Evolutionary conservation across 106 monocot genomes (phyloP).

Genomic region (Acanthochlamys bracteata): DNA sequence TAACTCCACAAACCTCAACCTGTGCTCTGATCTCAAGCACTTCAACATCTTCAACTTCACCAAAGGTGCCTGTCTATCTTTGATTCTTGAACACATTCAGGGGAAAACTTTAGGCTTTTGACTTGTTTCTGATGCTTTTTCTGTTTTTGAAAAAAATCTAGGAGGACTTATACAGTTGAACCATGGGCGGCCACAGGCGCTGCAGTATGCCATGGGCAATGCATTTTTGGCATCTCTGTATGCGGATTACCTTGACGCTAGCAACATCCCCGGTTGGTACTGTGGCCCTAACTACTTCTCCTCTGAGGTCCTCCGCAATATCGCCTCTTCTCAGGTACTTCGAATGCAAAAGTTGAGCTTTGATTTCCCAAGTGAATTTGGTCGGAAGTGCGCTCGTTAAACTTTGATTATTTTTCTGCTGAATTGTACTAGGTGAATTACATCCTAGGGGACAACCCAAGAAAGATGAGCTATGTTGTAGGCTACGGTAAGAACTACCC

Average conservation of each 20-base stretch:
- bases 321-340: conserved; percentile 61
- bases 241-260: conserved; percentile 65
- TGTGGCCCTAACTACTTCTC: conserved; percentile 68
- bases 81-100: neutral
- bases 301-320: conserved; percentile 31
- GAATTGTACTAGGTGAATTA: conserved; percentile 38
- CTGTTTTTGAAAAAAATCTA: conserved; percentile 1
- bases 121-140: neutral
- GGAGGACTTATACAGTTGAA: conserved; percentile 75
- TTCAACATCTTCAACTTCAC: conserved; percentile 78
- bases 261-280: conserved; percentile 49
- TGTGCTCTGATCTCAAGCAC: conserved; percentile 47
- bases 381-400: no score
- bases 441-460: conserved; percentile 62
- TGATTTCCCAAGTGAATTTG: neutral
- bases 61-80: conserved; percentile 33
- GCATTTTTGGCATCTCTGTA: conserved; percentile 65
- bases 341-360: neutral
- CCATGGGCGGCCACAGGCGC: conserved; percentile 49
- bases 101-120: neutral
- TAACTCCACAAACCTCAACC: conserved; percentile 33
- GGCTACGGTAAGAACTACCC: conserved; percentile 68
- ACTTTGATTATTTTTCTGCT: neutral
- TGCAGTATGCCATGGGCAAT: conserved; percentile 51
- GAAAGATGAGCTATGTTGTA: conserved; percentile 79